phyloP scores from a whole-genome alignment of 2,329 filamentous ascomycete genomes.

The Anthostomella pinea region DNA sequence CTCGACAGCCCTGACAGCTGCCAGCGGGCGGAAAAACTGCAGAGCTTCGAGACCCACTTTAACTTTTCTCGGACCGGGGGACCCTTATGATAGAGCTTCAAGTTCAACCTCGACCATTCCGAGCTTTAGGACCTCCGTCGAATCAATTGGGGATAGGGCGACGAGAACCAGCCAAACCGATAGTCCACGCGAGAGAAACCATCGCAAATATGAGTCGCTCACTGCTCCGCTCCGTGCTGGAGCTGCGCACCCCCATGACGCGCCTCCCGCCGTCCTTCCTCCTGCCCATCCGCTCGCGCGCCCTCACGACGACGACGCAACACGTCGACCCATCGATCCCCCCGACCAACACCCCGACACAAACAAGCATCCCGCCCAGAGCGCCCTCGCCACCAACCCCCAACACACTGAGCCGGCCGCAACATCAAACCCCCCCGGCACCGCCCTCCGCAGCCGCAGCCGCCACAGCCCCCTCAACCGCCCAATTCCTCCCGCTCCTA shows the following conservation, averaged over 20 bases:
- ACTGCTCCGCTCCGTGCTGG: conserved; percentile 61
- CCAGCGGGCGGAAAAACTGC: too few relatives aligned
- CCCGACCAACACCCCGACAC: conserved; percentile 26
- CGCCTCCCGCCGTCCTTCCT: conserved; percentile 50
- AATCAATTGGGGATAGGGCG: neutral
- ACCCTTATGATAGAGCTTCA: neutral
- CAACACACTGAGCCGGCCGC: neutral
- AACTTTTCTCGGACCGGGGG: conserved; percentile 2
- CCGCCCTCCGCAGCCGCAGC: conserved; percentile 11
- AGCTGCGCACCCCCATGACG: conserved; percentile 49
- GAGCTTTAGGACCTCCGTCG: neutral
- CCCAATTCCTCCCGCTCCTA: conserved; percentile 65
- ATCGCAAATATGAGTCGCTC: conserved; percentile 51
- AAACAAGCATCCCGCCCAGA: conserved; percentile 12
- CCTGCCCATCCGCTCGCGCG: conserved; percentile 45
- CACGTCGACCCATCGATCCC: conserved; percentile 27
- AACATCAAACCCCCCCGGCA: conserved; percentile 5
- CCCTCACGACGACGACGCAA: conserved; percentile 28
- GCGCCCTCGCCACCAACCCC: conserved; percentile 5
- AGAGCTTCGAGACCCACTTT: neutral
- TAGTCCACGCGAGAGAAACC: neutral
- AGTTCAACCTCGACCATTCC: neutral
- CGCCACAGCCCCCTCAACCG: conserved; percentile 21
- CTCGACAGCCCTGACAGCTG: too few relatives aligned
- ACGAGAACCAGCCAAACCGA: neutral